These are phyloP conservation scores for Hypoxylon sp. DNA, from an alignment of 2,329 filamentous ascomycete genomes.

Conservation along the genomic window DNA sequence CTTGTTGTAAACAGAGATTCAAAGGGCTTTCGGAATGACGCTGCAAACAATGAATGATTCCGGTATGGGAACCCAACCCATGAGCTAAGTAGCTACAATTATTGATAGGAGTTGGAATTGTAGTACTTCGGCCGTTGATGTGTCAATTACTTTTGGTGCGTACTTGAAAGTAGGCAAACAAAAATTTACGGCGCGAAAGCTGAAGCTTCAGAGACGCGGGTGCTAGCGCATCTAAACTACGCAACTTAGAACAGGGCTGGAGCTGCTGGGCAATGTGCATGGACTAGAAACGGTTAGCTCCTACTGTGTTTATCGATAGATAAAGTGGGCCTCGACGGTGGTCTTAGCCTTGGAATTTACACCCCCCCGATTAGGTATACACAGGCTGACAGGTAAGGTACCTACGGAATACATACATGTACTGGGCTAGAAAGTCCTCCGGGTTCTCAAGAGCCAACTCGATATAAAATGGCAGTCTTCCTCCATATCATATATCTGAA, in stretches of 20 bases:
- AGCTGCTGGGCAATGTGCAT: conserved; percentile 15
- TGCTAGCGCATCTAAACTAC: conserved; percentile 33
- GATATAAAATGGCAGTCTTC: conserved; percentile 42
- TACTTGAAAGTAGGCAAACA: conserved; percentile 19
- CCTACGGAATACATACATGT: too few relatives aligned
- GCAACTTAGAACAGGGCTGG: conserved; percentile 5
- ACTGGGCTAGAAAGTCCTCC: conserved; percentile 34
- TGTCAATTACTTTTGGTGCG: conserved; percentile 6
- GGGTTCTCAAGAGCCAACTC: conserved; percentile 39
- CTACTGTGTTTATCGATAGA: conserved; percentile 1
- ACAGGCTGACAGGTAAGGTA: too few relatives aligned
- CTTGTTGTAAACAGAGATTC: conserved; percentile 15
- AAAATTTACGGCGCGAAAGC: conserved; percentile 40
- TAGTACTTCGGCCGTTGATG: background rate
- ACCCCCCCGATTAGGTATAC: background rate
- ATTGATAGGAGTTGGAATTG: background rate
- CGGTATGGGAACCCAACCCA: conserved; percentile 22
- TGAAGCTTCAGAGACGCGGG: conserved; percentile 43
- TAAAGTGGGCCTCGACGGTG: background rate
- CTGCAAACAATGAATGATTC: conserved; percentile 18
- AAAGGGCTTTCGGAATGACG: conserved; percentile 16
- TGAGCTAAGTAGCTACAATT: conserved; percentile 6
- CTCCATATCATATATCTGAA: conserved; percentile 20
- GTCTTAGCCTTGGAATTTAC: background rate
- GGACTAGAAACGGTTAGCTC: conserved; percentile 2